Conservation (phyloP, 2,329 filamentous ascomycete species). For the Shiraia sp. region DNA sequence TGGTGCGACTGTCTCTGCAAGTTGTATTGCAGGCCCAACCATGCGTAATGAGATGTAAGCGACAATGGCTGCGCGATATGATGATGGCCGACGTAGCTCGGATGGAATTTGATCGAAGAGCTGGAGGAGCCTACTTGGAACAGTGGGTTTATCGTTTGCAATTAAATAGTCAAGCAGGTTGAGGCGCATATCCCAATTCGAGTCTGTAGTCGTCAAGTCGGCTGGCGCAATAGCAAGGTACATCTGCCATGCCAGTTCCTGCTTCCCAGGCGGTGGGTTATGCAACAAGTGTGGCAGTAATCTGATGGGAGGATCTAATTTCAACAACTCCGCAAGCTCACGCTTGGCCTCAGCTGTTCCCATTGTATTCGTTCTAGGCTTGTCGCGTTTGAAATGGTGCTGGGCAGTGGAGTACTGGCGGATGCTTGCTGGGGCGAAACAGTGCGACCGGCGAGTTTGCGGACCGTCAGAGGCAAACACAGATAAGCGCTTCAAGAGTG, state of each 20-base stretch:
- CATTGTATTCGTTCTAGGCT: conserved; percentile 8
- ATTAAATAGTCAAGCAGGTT: conserved; percentile 38
- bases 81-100: conserved; percentile 43
- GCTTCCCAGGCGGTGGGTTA: conserved; percentile 17
- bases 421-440: conserved; percentile 20
- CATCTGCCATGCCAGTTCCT: conserved; percentile 44
- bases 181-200: conserved; percentile 10
- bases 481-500: conserved; percentile 39
- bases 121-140: conserved; percentile 49
- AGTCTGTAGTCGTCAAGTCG: not conserved
- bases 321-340: conserved; percentile 24
- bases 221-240: conserved; percentile 34
- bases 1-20: conserved; percentile 48
- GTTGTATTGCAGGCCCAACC: conserved; percentile 40
- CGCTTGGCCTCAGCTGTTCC: conserved; percentile 14
- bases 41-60: conserved; percentile 50
- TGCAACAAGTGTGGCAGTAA: conserved; percentile 24
- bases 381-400: conserved; percentile 12
- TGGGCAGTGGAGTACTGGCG: conserved; percentile 32
- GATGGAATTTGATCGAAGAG: conserved; percentile 51
- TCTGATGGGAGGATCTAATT: conserved; percentile 15
- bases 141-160: conserved; percentile 23
- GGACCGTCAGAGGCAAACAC: conserved; percentile 23
- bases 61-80: conserved; percentile 52
- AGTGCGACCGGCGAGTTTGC: conserved; percentile 27